Evolutionary conservation across 345 rosid species (phyloP).

Genomic region (Eucalyptus marginata): DNA sequence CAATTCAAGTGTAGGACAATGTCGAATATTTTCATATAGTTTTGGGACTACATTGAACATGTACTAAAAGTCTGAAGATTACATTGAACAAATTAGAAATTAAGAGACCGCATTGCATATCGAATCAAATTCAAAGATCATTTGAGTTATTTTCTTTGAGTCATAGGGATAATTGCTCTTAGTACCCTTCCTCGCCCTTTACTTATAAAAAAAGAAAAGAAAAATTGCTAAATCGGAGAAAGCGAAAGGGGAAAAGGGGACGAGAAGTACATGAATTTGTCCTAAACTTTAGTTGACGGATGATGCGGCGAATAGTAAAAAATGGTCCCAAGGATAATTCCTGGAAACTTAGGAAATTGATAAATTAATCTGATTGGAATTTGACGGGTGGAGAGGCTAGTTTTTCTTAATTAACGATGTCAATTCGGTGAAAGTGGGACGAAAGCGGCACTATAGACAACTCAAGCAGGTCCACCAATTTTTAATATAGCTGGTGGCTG

Average conservation of each 20-base stretch:
- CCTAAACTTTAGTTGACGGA: background rate
- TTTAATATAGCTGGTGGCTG: background rate
- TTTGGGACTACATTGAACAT: no score
- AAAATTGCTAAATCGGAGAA: background rate
- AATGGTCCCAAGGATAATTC: background rate
- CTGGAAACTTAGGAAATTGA: background rate
- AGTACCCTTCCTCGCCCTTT: no score
- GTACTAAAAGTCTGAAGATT: no score
- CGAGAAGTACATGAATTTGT: background rate
- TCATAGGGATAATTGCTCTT: no score
- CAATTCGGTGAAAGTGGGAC: background rate
- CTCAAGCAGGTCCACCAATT: background rate
- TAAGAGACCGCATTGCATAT: rapidly evolving
- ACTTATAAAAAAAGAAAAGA: no score
- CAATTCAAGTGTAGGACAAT: no score
- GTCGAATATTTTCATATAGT: no score
- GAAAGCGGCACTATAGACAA: background rate
- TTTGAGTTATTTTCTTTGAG: no score
- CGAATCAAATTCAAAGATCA: no score
- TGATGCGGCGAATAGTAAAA: background rate
- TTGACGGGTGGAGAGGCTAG: background rate
- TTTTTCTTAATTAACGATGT: background rate
- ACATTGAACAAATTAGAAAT: no score
- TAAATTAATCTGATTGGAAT: background rate
- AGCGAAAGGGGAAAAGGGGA: background rate